A percentile compares a stretch with the other conserved stretches of the same genome.
phyloP scores from a whole-genome alignment of 768 basidiomycete genomes.

The Tulasnella sp. region DNA sequence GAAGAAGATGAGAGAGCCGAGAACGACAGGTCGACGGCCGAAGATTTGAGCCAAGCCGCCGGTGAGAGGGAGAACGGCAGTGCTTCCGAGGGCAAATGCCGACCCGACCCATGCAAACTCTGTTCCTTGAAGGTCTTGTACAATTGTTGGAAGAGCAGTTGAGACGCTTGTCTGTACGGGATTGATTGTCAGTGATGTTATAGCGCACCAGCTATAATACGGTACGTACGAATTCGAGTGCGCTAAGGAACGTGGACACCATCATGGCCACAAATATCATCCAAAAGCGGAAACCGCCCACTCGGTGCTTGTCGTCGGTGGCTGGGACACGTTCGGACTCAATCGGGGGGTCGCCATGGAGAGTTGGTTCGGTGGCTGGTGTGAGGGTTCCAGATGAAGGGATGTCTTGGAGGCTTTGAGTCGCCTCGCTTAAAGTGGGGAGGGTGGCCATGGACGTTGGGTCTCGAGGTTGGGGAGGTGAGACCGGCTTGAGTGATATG shows the following conservation, averaged over 20 bases:
- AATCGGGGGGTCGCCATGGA: neutral
- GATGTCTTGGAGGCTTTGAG: neutral
- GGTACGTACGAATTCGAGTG: constrained; percentile 17
- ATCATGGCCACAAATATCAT: too few relatives aligned
- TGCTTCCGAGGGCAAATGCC: constrained; percentile 39
- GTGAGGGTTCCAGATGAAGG: neutral
- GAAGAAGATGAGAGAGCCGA: too few relatives aligned
- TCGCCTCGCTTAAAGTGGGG: neutral
- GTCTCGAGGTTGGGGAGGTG: neutral
- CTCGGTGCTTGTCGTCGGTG: neutral
- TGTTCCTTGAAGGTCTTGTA: too few relatives aligned
- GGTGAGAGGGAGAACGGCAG: constrained; percentile 44
- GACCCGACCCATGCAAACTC: too few relatives aligned
- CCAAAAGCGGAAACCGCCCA: too few relatives aligned
- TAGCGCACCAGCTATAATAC: neutral
- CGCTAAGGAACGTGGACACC: constrained; percentile 10
- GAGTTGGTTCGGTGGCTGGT: neutral
- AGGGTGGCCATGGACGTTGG: neutral
- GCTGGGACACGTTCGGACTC: neutral
- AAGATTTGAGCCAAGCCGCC: constrained; percentile 39
- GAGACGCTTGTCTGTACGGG: constrained; percentile 24
- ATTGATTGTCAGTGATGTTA: neutral
- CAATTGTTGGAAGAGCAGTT: neutral
- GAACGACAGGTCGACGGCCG: constrained; percentile 36
- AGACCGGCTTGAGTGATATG: neutral